Evolutionary conservation across 352 stramenopile genomes (phyloP).

Genomic region (Salisapilia sapeloensis): DNA sequence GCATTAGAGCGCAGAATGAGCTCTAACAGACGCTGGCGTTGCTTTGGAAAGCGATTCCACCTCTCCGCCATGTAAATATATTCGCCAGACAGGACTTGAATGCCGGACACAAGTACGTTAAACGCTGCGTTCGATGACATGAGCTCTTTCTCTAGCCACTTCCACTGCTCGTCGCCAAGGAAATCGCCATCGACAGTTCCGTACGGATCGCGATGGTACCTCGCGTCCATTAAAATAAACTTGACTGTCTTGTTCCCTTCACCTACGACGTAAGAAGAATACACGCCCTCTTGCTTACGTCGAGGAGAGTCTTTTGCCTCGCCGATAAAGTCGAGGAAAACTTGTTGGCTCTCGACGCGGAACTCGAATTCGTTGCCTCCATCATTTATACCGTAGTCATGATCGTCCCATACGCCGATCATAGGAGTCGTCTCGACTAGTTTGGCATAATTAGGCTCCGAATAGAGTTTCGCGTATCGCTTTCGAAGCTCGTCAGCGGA

Average conservation of each 20-base stretch:
- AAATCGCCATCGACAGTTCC: conserved; percentile 37
- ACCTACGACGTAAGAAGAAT: conserved; percentile 66
- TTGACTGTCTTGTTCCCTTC: conserved; percentile 51
- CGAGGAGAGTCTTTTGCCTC: conserved; percentile 54
- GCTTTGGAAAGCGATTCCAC: conserved; percentile 78
- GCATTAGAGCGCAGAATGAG: conserved; percentile 68
- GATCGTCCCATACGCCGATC: conserved; percentile 83
- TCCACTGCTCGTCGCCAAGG: conserved; percentile 64
- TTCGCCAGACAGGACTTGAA: conserved; percentile 79
- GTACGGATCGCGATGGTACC: conserved; percentile 75
- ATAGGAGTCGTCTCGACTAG: conserved; percentile 48
- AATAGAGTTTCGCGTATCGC: conserved; percentile 48
- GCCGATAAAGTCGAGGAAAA: conserved; percentile 76
- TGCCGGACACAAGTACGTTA: conserved; percentile 86
- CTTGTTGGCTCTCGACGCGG: conserved; percentile 59
- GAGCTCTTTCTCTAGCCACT: conserved; percentile 74
- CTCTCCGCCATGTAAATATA: conserved; percentile 72
- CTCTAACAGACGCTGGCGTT: conserved; percentile 71
- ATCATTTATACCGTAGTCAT: conserved; percentile 86
- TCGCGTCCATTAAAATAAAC: conserved; percentile 75
- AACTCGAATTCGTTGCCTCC: conserved; percentile 56
- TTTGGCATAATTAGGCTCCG: conserved; percentile 42
- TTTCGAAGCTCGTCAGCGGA: conserved; percentile 22
- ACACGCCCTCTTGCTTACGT: conserved; percentile 72
- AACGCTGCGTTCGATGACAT: conserved; percentile 65